Conservation (phyloP, 352 stramenopile species). For the Pythium brassicae region DNA sequence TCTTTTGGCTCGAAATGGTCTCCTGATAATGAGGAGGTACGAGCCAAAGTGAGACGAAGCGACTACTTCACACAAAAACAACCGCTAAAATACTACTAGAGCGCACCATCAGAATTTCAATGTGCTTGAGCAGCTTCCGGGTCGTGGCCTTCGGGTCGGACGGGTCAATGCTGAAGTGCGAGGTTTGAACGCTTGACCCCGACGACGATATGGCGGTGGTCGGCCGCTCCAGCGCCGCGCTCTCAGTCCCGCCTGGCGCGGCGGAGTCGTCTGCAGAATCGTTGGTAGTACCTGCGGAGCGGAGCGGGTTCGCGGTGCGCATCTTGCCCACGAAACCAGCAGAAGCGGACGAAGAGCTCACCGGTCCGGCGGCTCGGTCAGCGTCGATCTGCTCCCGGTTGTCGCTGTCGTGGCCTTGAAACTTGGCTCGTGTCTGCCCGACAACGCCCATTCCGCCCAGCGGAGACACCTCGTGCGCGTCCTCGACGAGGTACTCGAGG, state of each 20-base stretch:
- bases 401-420: conserved; percentile 6
- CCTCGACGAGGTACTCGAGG: conserved; percentile 72
- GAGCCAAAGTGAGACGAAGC: not conserved
- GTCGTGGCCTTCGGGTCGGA: conserved; percentile 81
- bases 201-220: conserved; percentile 14
- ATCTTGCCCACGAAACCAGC: conserved; percentile 56
- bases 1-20: conserved; percentile 54
- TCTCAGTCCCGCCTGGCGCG: not conserved
- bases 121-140: conserved; percentile 79
- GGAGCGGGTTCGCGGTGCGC: conserved; percentile 40
- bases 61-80: not conserved
- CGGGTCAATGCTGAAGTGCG: conserved; percentile 64
- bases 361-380: not conserved
- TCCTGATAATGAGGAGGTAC: no score
- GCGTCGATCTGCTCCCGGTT: conserved; percentile 2
- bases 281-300: not conserved
- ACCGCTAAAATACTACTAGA: not conserved
- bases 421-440: conserved; percentile 4
- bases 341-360: not conserved
- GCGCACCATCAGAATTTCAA: conserved; percentile 69
- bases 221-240: conserved; percentile 3
- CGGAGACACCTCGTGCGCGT: conserved; percentile 16
- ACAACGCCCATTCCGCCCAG: conserved; percentile 12
- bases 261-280: not conserved
- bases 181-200: conserved; percentile 25